Base-by-base conservation (phyloP, 148 eudicot species). In the Rhododendron ferrugineum region DNA sequence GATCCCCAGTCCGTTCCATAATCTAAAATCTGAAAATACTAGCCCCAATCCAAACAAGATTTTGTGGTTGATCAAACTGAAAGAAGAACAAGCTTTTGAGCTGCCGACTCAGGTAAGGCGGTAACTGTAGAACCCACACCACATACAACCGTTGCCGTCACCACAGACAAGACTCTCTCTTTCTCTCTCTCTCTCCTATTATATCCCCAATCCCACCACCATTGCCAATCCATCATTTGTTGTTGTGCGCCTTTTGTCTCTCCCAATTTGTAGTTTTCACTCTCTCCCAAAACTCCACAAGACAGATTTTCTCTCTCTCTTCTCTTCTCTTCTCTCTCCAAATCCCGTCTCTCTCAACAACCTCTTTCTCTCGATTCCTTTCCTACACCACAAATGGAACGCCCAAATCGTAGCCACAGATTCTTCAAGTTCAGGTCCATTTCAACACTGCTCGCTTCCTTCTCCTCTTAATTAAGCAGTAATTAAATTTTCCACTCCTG, bases 401-500 rank as follows among this genome's bases (percentile, higher is more conserved):
- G 85, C 18, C 86, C 83, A 32, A 91, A 89, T 34, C 88, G 83
- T 11, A 79, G 89, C 81, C 94, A 92, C 86, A 87, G 94, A 88
- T 96, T 91, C 85, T 96, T 96, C 90, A 92, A 93, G 74, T 94
- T 92, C 90, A 92, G 91, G 79, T 49, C 58, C 83, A 75, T 46
- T 5, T 20, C 44, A 14, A 5, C 23, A 6, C 37, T 81, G 44
- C 44, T 46, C 49, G 11, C 49, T 46, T 46, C 60, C 1, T 16
- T 54, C 7, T 54, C 60, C 60, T 15, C 22, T 18, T 18, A 16
- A 16, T 54, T 18, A 4, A 15, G 42, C 42, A 46, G 49, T 9
- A 14, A 15, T 58, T 20, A 0, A 10, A 10, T 50, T 83, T 83
- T 32, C 85, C 85, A 22, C n/a, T 73, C 2, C 42, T 83, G 46